phyloP scores from a whole-genome alignment of 371 early-diverging fungal species.

The Blakeslea trispora region DNA sequence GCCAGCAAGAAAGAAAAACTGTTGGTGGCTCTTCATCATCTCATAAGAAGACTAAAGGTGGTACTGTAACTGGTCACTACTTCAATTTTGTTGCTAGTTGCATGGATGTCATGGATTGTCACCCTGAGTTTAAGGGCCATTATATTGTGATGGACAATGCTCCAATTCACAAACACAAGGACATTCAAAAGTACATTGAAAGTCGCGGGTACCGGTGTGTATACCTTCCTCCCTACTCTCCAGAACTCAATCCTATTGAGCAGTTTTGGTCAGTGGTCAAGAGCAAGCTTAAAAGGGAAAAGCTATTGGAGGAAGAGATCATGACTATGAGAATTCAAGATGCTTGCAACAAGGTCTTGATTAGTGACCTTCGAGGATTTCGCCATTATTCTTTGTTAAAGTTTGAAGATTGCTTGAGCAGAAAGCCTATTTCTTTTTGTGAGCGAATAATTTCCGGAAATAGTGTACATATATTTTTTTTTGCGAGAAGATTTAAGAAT shows the following conservation, averaged over 20 bases:
- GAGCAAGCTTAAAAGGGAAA: slow-evolving; percentile 14
- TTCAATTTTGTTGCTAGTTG: slow-evolving; percentile 14
- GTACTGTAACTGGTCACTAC: slow-evolving; percentile 24
- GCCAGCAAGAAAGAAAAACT: neutral
- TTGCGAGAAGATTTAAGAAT: no score
- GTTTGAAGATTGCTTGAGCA: slow-evolving; percentile 11
- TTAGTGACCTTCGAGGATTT: slow-evolving; percentile 11
- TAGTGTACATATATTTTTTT: no score
- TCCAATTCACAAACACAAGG: slow-evolving; percentile 13
- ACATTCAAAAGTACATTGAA: slow-evolving; percentile 19
- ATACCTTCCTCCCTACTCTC: slow-evolving; percentile 19
- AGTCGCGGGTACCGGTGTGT: slow-evolving; percentile 23
- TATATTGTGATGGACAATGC: slow-evolving; percentile 24
- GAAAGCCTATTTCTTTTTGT: slow-evolving; percentile 5
- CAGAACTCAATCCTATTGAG: slow-evolving; percentile 22
- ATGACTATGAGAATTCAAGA: slow-evolving; percentile 6
- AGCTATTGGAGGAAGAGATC: slow-evolving; percentile 13
- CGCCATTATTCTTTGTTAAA: slow-evolving; percentile 6
- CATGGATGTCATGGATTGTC: slow-evolving; percentile 17
- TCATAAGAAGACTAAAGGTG: slow-evolving; percentile 11
- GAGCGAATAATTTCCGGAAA: no score
- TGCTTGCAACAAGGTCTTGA: slow-evolving; percentile 11
- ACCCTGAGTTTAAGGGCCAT: slow-evolving; percentile 15
- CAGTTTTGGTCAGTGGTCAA: slow-evolving; percentile 18
- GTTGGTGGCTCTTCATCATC: neutral